Percentiles rank a stretch among this genome's conserved stretches.
Evolutionary conservation across 2,329 filamentous ascomycete species (phyloP).

Genomic region (Fusarium succisae): DNA sequence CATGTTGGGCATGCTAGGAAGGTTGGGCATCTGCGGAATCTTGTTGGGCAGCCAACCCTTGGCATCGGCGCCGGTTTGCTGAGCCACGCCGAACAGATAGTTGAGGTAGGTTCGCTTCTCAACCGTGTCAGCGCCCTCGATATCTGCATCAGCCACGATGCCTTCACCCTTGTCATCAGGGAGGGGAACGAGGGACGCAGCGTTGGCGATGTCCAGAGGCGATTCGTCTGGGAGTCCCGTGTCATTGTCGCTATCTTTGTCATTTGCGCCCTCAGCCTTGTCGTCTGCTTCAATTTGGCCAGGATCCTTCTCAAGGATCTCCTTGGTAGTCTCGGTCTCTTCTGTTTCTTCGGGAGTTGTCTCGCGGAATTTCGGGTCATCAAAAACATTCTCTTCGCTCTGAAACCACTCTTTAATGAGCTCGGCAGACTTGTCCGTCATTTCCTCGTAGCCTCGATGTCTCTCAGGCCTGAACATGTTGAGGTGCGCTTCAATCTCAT

Average conservation of each 20-base stretch:
- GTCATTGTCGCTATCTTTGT: background rate
- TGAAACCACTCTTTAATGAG: slow-evolving; percentile 67
- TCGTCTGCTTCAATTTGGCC: slow-evolving; percentile 25
- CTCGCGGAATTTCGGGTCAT: slow-evolving; percentile 57
- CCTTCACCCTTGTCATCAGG: slow-evolving; percentile 53
- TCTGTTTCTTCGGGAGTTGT: slow-evolving; percentile 49
- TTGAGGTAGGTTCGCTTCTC: slow-evolving; percentile 57
- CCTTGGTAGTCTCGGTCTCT: slow-evolving; percentile 42
- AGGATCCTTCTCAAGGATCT: slow-evolving; percentile 34
- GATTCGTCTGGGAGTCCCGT: slow-evolving; percentile 47
- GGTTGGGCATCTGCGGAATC: slow-evolving; percentile 48
- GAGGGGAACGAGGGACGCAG: slow-evolving; percentile 59
- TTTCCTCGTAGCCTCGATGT: slow-evolving; percentile 71
- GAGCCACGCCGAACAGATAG: slow-evolving; percentile 60
- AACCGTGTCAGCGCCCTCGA: slow-evolving; percentile 47
- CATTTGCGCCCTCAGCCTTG: background rate
- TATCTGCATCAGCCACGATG: slow-evolving; percentile 43
- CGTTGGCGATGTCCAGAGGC: slow-evolving; percentile 63
- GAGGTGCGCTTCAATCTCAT: slow-evolving; percentile 79
- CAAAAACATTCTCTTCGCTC: slow-evolving; percentile 55
- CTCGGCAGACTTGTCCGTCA: slow-evolving; percentile 67
- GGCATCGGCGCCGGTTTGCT: slow-evolving; percentile 57
- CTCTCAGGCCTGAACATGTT: slow-evolving; percentile 70
- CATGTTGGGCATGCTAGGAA: slow-evolving; percentile 46
- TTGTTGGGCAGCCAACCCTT: slow-evolving; percentile 58